phyloP scores from a whole-genome alignment of 78 protist genomes.

The slime mould (Dictyostelium discoideum) region DNA sequence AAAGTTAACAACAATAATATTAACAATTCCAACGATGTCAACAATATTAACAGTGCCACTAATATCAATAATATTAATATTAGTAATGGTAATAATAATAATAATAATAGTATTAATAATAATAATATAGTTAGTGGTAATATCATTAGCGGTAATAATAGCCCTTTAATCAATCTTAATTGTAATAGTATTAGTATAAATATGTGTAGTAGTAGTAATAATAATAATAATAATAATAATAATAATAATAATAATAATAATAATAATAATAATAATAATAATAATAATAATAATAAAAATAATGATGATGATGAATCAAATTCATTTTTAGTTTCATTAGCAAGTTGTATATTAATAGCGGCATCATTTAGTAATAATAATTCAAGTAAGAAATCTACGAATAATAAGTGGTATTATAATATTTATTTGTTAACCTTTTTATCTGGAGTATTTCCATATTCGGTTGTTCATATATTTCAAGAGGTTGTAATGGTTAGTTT shows the following conservation, averaged over 20 bases:
- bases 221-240: not conserved
- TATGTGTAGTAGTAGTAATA: no score
- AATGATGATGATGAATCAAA: not conserved
- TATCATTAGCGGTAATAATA: not conserved
- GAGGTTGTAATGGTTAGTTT: not conserved
- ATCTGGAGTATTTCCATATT: not conserved
- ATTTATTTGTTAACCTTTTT: not conserved
- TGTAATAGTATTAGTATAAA: not conserved
- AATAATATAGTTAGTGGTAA: not conserved
- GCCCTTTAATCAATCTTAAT: not conserved
- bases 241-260: not conserved
- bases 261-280: not conserved
- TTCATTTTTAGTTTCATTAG: slow-evolving; percentile 5
- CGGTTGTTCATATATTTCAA: not conserved
- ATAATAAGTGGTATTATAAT: not conserved
- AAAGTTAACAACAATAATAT: not conserved
- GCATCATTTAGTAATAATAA: not conserved
- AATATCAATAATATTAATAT: no score
- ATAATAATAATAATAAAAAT: not conserved
- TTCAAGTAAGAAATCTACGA: not conserved
- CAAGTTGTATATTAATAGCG: not conserved
- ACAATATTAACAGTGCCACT: no score
- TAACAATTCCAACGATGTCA: no score
- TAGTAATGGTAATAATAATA: no score
- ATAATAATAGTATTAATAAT: not conserved